A percentile compares a stretch with the other conserved stretches of the same genome.
Evolutionary conservation across 106 monocot genomes (phyloP).

Genomic region (Dendrobium catenatum): DNA sequence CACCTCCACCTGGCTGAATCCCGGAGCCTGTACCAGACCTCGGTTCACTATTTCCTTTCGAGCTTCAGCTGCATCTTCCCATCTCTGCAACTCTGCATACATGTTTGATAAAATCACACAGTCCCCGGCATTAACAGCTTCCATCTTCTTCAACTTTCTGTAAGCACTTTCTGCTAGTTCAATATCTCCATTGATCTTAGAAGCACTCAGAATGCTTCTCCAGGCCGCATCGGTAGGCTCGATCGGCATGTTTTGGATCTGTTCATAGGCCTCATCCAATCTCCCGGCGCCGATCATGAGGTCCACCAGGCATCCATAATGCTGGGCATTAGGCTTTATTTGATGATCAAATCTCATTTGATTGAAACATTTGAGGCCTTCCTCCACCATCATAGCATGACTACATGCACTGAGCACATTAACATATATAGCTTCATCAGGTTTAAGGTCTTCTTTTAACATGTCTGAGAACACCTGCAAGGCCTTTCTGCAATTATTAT

Average conservation of each 20-base stretch:
- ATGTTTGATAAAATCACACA: slow-evolving; percentile 54
- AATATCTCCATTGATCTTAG: slow-evolving; percentile 34
- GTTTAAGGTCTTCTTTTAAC: slow-evolving; percentile 38
- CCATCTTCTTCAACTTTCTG: slow-evolving; percentile 30
- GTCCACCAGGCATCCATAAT: slow-evolving; percentile 80
- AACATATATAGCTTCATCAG: slow-evolving; percentile 53
- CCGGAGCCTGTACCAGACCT: slow-evolving; percentile 38
- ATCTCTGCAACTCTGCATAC: slow-evolving; percentile 25
- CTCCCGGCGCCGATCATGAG: slow-evolving; percentile 50
- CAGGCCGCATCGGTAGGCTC: slow-evolving; percentile 39
- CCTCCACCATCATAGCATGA: slow-evolving; percentile 39
- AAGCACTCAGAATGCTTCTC: slow-evolving; percentile 61
- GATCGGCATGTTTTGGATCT: slow-evolving; percentile 44
- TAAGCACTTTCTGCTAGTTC: slow-evolving; percentile 40
- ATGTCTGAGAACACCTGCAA: slow-evolving; percentile 41
- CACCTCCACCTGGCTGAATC: slow-evolving; percentile 59
- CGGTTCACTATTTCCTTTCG: slow-evolving; percentile 32
- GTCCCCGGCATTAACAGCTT: slow-evolving; percentile 39
- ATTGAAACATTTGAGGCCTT: slow-evolving; percentile 57
- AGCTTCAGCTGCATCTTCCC: slow-evolving; percentile 39
- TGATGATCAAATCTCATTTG: slow-evolving; percentile 41
- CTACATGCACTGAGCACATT: slow-evolving; percentile 69
- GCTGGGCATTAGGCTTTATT: slow-evolving; percentile 38
- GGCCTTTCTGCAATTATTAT: slow-evolving; percentile 46
- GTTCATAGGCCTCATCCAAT: slow-evolving; percentile 38